A percentile compares a stretch with the other conserved stretches of the same genome.
phyloP scores from a whole-genome alignment of 1,284 basidiomycete genomes.

The Somion occarium region DNA sequence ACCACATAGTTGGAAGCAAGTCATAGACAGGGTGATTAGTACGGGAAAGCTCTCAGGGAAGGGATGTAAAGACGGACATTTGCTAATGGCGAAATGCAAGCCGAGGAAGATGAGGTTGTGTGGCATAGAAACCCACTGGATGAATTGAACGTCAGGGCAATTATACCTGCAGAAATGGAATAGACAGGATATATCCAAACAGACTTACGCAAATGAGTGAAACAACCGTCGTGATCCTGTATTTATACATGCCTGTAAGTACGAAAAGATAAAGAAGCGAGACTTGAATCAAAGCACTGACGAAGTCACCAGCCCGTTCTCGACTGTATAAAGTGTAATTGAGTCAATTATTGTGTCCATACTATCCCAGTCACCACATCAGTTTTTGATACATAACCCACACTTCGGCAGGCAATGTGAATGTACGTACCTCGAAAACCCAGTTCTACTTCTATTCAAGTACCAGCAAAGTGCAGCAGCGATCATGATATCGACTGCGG shows the following conservation, averaged over 20 bases:
- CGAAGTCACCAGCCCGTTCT: slow-evolving; percentile 44
- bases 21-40: background rate
- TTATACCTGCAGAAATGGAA: background rate
- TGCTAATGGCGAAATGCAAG: slow-evolving; percentile 43
- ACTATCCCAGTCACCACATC: slow-evolving; percentile 18
- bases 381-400: background rate
- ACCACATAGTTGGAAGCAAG: background rate
- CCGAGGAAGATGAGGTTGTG: slow-evolving; percentile 42
- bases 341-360: slow-evolving; percentile 39
- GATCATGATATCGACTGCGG: slow-evolving; percentile 43
- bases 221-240: slow-evolving; percentile 7
- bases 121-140: slow-evolving; percentile 42
- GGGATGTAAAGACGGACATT: slow-evolving; percentile 26
- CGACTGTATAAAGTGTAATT: slow-evolving; percentile 43
- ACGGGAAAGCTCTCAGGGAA: background rate
- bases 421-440: slow-evolving; percentile 32
- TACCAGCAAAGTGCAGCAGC: slow-evolving; percentile 40
- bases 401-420: too few relatives aligned
- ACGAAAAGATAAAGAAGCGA: background rate
- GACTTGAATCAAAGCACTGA: slow-evolving; percentile 18
- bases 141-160: background rate
- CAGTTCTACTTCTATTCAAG: slow-evolving; percentile 33
- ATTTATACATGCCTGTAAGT: background rate
- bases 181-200: too few relatives aligned
- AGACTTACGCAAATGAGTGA: slow-evolving; percentile 6